Conservation (phyloP, 2,329 filamentous ascomycete genomes). For the Ophiostoma sp. region DNA sequence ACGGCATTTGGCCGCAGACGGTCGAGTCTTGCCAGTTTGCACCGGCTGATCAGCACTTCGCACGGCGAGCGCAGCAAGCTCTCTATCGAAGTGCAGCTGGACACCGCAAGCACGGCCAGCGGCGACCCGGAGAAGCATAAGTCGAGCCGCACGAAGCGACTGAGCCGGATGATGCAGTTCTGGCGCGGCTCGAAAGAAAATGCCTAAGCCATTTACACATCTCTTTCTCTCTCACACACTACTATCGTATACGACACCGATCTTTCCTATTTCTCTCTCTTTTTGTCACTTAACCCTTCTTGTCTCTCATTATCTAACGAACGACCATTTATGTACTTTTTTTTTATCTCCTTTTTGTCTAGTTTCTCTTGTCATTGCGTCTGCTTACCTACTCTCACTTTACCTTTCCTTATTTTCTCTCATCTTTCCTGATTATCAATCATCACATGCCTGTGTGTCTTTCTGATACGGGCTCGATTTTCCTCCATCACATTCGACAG, state of each 20-base stretch:
- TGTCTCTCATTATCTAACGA: constrained; percentile 22
- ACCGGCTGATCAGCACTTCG: constrained; percentile 67
- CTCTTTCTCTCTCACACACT: background rate
- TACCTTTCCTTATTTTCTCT: background rate
- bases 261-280: background rate
- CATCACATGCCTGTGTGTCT: background rate
- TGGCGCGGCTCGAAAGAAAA: constrained; percentile 58
- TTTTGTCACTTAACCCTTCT: constrained; percentile 6
- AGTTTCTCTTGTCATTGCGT: background rate
- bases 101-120: constrained; percentile 32
- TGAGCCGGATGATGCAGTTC: constrained; percentile 73
- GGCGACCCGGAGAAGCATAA: constrained; percentile 51
- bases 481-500: background rate
- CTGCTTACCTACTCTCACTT: background rate
- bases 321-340: constrained; percentile 21
- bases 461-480: background rate
- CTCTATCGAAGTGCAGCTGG: constrained; percentile 59
- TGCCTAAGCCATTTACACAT: background rate
- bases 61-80: constrained; percentile 71
- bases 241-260: background rate
- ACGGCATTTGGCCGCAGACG: constrained; percentile 63
- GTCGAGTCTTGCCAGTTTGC: constrained; percentile 70
- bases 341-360: constrained; percentile 4
- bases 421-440: background rate
- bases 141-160: constrained; percentile 59